Percentiles rank a stretch among this genome's conserved stretches.
Evolutionary conservation across 352 stramenopile species (phyloP).

Genomic region (Pythium periplocum): DNA sequence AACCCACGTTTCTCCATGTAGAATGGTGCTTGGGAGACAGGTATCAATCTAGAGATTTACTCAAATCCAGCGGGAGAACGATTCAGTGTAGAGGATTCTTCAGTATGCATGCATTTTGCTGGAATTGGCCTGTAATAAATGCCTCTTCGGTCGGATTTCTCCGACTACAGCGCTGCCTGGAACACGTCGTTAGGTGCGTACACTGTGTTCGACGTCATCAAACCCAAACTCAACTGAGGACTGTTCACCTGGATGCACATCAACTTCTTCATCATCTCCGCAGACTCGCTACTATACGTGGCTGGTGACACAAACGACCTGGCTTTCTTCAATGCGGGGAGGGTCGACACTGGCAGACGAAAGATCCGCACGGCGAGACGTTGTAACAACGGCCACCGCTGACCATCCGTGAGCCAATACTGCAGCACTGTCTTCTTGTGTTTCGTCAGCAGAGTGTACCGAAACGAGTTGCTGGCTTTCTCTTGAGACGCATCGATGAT

Average conservation of each 20-base stretch:
- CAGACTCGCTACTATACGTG: not conserved
- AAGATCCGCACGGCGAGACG: conserved; percentile 22
- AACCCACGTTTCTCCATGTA: too few species aligned
- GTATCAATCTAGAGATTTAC: too few species aligned
- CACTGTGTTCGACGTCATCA: too few species aligned
- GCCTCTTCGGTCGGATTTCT: too few species aligned
- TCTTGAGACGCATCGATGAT: conserved; percentile 23
- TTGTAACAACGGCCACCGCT: conserved; percentile 26
- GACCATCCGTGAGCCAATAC: conserved; percentile 28
- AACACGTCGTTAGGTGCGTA: too few species aligned
- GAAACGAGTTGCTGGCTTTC: conserved; percentile 15
- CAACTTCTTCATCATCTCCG: not conserved
- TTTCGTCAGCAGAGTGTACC: conserved; percentile 23
- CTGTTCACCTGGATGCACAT: not conserved
- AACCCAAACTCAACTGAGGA: too few species aligned
- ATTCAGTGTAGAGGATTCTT: too few species aligned
- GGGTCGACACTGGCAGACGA: conserved; percentile 16
- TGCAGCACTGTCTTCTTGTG: conserved; percentile 27
- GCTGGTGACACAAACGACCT: conserved; percentile 1
- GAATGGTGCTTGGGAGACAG: too few species aligned
- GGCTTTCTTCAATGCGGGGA: conserved; percentile 4
- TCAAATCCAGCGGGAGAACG: too few species aligned
- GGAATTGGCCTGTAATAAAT: too few species aligned
- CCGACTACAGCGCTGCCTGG: too few species aligned
- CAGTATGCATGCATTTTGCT: too few species aligned